Evolutionary conservation across 176 grass and related monocot species (phyloP), one percentile per base, ranked within the genome.

Genomic region (Eragrostis nindensis): DNA sequence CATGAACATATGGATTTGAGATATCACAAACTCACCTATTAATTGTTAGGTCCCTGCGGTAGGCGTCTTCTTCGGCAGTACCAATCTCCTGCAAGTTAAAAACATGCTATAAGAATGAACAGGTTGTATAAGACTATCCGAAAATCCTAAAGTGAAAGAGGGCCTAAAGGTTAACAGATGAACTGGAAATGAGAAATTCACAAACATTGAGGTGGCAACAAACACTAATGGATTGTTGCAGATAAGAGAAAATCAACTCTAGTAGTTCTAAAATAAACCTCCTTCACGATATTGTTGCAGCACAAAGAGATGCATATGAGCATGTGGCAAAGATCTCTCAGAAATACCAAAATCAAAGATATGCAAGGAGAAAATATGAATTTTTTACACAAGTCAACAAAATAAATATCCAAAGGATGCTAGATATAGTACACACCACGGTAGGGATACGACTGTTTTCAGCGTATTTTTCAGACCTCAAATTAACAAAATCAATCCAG

Each of bases 401-500:
- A 73, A 84, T 30, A 55, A 63, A 36, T 30, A 68, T 54, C 8
- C 6, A 70, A 85, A 76, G 43, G 68, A 40, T 64, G 15, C 41
- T 80, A 77, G 56, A 70, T 61, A 62, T 32, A 78, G 74, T 80
- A 76, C 71, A 68, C 88, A 98, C 96, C 92, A 98, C 87, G 40
- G 86, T 91, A 63, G 96, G 96, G 78, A 98, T 98, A 49, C 96
- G 88, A 70, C 92, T 98, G 79, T 93, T 93, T 79, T 98, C 96
- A 86, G 86, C 88, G 29, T 98, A 98, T 27, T 50, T 84, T 94
- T 98, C 95, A 86, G 92, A 98, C 46, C 95, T 87, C 88, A 98
- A 87, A 78, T 98, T 98, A 49, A 98, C 95, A 91, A 98, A 98
- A 76, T 98, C 95, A 84, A 98, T 88, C 95, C 95, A 98, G 8